Evolutionary conservation across 306 rosid genomes (phyloP).

Genomic region (Begonia loranthoides): DNA sequence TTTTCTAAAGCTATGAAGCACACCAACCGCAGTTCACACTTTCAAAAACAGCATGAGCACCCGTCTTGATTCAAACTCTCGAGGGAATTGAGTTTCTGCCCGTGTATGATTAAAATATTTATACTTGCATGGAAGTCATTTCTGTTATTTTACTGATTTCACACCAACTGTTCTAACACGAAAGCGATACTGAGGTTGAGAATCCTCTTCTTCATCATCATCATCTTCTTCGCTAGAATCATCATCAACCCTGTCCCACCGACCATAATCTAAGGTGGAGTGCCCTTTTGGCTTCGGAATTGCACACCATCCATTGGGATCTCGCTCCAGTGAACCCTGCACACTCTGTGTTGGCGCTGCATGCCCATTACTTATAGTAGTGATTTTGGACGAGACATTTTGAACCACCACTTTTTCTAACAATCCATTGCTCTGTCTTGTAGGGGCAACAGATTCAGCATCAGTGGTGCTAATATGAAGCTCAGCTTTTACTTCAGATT

Average conservation of each 20-base stretch:
- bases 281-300: slow-evolving; percentile 98
- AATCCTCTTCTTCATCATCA: slow-evolving; percentile 42
- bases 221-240: slow-evolving; percentile 79
- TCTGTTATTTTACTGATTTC: slow-evolving; percentile 53
- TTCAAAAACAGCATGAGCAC: no score
- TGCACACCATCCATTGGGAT: slow-evolving; percentile 71
- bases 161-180: slow-evolving; percentile 73
- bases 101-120: no score
- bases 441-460: slow-evolving; percentile 12
- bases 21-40: no score
- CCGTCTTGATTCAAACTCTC: no score
- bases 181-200: slow-evolving; percentile 59
- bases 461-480: slow-evolving; percentile 13
- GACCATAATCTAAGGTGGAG: slow-evolving; percentile 68
- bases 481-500: slow-evolving; percentile 21
- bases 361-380: slow-evolving; percentile 17
- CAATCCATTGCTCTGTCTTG: slow-evolving; percentile 20
- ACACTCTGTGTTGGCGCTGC: slow-evolving; percentile 17
- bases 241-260: slow-evolving; percentile 91
- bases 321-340: slow-evolving; percentile 24
- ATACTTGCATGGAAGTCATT: no score
- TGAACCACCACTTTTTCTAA: slow-evolving; percentile 26
- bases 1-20: no score
- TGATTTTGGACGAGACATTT: slow-evolving; percentile 19
- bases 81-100: no score